Base-by-base conservation (phyloP, 2,329 filamentous ascomycete genomes). In the Sporothrix curviconia region DNA sequence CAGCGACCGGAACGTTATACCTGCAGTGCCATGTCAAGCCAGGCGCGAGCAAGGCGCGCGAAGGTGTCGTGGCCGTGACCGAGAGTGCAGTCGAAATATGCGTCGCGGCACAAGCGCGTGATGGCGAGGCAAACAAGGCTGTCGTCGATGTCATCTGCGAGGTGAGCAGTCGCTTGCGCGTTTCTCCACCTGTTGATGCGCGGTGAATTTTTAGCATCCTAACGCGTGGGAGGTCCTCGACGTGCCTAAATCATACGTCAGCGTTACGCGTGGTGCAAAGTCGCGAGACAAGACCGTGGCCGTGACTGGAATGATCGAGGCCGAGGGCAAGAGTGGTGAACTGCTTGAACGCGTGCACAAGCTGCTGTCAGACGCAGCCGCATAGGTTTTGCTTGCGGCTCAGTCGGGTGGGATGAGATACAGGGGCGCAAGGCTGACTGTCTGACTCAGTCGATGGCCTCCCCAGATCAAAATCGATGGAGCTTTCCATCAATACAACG, bases 101-200 rank as follows among this genome's bases (percentile, higher is more conserved):
- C 49, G 85, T 89, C 2, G 72, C 85, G 0, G 85, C 84, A 0
- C 83, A 79, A 61, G 77, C 86, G 11, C 77, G 78, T 60, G 83
- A 89, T 14, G 85, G 85, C 14, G 83, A 87, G 66, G 82, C 86
- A 5, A 90, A 90, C 66, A 80, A 79, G 66, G 85, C 86, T 4
- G 82, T 88, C 2, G 71, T 83, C 50, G 74, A 78, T 37, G 70
- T 89, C 4, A 71, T 90, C 56, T 84, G 85, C 61, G 73, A 82
- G 65, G 83, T 84, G 64, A 61, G 70, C 60, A 9, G 2, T 15
- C 60, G 3, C 15, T n/a, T 44, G n/a, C n/a, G n/a, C n/a, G n/a
- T 28, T 59, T 52, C 17, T 15, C 24, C 34, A 7, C 7, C 19
- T 12, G 17, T 17, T n/a, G 17, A 22, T 39, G 14, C 24, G 6